Evolutionary conservation across 805 yeast species (phyloP).

Genomic region (Torulaspora indica): DNA sequence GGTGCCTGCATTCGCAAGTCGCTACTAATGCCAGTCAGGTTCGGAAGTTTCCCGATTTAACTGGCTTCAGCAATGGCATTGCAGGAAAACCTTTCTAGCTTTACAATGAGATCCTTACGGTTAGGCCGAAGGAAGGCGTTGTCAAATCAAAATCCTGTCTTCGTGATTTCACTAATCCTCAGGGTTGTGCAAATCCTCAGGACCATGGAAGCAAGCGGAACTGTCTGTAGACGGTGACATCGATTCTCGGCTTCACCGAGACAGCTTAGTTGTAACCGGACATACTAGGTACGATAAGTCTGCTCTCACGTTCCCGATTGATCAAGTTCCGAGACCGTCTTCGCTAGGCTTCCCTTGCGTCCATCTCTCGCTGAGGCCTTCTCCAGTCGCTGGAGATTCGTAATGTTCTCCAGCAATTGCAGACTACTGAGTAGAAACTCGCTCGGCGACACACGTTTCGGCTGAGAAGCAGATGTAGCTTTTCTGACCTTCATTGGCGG

Average conservation of each 20-base stretch:
- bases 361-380: background rate
- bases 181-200: no score
- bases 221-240: no score
- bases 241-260: no score
- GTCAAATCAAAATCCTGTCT: no score
- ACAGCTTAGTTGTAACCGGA: no score
- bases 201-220: no score
- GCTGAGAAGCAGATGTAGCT: background rate
- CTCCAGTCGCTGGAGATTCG: constrained; percentile 14
- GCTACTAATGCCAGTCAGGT: constrained; percentile 9
- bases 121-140: background rate
- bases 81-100: constrained; percentile 10
- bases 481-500: constrained; percentile 15
- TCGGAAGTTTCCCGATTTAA: constrained; percentile 21
- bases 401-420: constrained; percentile 18
- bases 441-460: constrained; percentile 2
- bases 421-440: constrained; percentile 11
- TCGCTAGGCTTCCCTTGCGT: no score
- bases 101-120: constrained; percentile 16
- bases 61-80: constrained; percentile 15
- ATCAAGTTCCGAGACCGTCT: no score
- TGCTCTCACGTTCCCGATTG: no score
- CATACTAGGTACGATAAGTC: no score
- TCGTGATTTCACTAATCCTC: no score
- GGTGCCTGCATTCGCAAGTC: constrained; percentile 25